Base-by-base conservation (phyloP, 768 basidiomycete genomes). In the Gymnopilus dilepis region DNA sequence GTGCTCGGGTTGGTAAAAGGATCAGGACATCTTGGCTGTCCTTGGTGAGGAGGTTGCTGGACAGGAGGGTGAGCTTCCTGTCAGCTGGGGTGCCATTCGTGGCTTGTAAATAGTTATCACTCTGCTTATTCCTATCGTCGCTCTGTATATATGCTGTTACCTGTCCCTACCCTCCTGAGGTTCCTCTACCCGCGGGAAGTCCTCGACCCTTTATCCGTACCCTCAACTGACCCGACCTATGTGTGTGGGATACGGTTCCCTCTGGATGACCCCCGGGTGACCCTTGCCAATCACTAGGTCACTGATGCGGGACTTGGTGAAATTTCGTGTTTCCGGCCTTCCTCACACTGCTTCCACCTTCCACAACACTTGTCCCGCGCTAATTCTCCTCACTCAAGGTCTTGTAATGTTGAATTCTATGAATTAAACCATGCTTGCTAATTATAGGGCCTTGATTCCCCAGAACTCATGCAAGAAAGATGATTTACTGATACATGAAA, bases 1-100 rank as follows among this genome's bases (percentile, higher is more conserved):
- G n/a, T 13, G 1, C 17, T 72, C 22, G 72, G 70, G 2, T 55
- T 72, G 0, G 61, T 79, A 1, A 69, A 72, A n/a, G 22, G 62
- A 70, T 59, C 45, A 59, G 9, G 68, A 77, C 59, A 33, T 69
- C 19, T 8, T 24, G 24, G 54, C 31, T 3, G 60, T 33, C 28
- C 26, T 30, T n/a, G 24, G 6, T 15, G 38, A 56, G 63, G 72
- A 1, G 1, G 40, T 41, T 7, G 42, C 58, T 34, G 60, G 38
- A 9, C 41, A 43, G 8, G 63, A 58, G 12, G 38, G 60, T 3
- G 50, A 38, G n/a, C 56, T 65, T 7, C 47, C 50, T 3, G 65
- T 65, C 12, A 62, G 63, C 7, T 70, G 70, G 69, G 67, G 69
- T 63, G 37, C 15, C 15, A 72, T 68, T 15, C 15, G 6, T 1